Percentiles rank a stretch among this genome's conserved stretches.
Evolutionary conservation across 73 alveolate species (phyloP).

Genomic region (Breviolum minutum): DNA sequence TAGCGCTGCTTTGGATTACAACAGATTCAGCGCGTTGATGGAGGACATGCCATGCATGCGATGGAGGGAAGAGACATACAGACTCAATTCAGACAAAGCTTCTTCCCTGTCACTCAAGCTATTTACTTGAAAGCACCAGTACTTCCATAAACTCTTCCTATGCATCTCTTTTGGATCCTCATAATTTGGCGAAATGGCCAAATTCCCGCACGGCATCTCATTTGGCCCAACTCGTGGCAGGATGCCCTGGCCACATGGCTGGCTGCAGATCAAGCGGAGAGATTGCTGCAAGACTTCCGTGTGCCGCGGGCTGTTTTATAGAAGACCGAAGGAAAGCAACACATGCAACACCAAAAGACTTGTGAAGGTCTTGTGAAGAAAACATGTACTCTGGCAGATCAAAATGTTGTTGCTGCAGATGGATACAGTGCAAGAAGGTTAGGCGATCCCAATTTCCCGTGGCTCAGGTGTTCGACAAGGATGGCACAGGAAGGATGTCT

Average conservation of each 20-base stretch:
- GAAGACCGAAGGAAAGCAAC: no score
- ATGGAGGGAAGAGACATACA: background rate
- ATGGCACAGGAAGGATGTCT: constrained; percentile 50
- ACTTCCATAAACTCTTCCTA: background rate
- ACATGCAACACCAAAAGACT: no score
- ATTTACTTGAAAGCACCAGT: background rate
- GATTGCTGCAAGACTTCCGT: constrained; percentile 43
- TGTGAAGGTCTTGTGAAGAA: no score
- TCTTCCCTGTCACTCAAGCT: background rate
- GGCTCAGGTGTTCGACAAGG: constrained; percentile 57
- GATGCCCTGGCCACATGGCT: constrained; percentile 48
- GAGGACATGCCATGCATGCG: constrained; percentile 17
- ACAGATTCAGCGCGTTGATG: background rate
- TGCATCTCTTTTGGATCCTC: background rate
- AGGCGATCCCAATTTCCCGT: no score
- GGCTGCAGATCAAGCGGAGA: constrained; percentile 48
- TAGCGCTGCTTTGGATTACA: background rate
- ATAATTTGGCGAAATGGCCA: no score
- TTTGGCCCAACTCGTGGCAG: background rate
- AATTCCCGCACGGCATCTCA: background rate
- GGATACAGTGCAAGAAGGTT: background rate
- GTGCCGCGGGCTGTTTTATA: background rate
- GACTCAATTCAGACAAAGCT: background rate
- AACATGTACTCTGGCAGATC: background rate
- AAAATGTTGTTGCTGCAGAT: background rate